These are phyloP conservation scores for Kappamyces sp. DNA, from an alignment of 192 early-diverging fungal genomes.

Conservation along the genomic window DNA sequence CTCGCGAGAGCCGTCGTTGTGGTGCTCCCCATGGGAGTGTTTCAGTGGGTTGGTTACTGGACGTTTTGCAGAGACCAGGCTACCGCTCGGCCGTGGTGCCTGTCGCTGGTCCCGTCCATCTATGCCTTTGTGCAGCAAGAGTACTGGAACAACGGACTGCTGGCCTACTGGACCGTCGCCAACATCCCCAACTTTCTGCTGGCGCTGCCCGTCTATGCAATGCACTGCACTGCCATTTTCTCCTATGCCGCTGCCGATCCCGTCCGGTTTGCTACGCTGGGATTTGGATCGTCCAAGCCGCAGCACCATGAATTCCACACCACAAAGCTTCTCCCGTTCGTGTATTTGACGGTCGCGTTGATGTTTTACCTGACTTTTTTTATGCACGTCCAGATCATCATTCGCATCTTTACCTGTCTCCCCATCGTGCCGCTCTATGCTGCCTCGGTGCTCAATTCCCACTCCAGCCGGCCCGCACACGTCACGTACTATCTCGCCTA, in stretches of 20 bases:
- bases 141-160: slow-evolving; percentile 88
- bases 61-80: slow-evolving; percentile 49
- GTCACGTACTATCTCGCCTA: slow-evolving; percentile 47
- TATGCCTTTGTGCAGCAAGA: slow-evolving; percentile 80
- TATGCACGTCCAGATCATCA: slow-evolving; percentile 91
- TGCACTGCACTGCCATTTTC: slow-evolving; percentile 58
- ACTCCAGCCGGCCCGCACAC: slow-evolving; percentile 11
- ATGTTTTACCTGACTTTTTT: slow-evolving; percentile 54
- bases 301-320: slow-evolving; percentile 9
- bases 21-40: slow-evolving; percentile 44
- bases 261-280: slow-evolving; percentile 49
- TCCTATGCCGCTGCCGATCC: slow-evolving; percentile 49
- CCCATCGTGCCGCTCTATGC: slow-evolving; percentile 80
- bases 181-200: slow-evolving; percentile 91
- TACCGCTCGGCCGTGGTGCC: slow-evolving; percentile 63
- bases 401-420: slow-evolving; percentile 73
- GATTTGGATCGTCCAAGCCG: background rate
- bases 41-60: slow-evolving; percentile 58
- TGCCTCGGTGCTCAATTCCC: slow-evolving; percentile 35
- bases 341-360: slow-evolving; percentile 66
- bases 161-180: slow-evolving; percentile 71
- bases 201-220: slow-evolving; percentile 67
- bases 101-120: slow-evolving; percentile 46
- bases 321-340: slow-evolving; percentile 43
- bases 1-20: slow-evolving; percentile 20